These are phyloP conservation scores for Cryphonectria carpinicola DNA, from an alignment of 2,329 filamentous ascomycete species.

Conservation along the genomic window DNA sequence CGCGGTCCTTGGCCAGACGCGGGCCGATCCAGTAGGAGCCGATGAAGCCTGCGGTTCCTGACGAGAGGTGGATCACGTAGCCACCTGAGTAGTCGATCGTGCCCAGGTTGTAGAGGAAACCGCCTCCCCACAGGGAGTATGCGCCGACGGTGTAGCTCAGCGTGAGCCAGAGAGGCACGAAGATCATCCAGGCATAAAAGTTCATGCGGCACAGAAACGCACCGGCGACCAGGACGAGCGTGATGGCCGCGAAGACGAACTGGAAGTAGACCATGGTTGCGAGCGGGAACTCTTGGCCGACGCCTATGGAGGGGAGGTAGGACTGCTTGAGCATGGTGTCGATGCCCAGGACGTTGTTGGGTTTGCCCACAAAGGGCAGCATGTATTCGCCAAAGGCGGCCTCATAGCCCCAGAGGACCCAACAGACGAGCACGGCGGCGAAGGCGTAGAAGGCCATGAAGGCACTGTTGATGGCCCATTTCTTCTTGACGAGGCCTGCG, in stretches of 20 bases:
- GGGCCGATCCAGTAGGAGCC: constrained; percentile 53
- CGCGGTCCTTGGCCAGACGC: constrained; percentile 47
- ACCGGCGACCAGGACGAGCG: constrained; percentile 51
- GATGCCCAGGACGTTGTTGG: constrained; percentile 50
- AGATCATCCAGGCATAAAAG: constrained; percentile 56
- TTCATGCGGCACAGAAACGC: constrained; percentile 53
- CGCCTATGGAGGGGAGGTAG: constrained; percentile 44
- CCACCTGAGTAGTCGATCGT: constrained; percentile 57
- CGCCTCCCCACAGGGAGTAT: constrained; percentile 29
- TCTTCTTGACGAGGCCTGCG: constrained; percentile 51
- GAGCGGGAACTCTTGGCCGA: constrained; percentile 47
- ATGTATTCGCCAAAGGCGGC: constrained; percentile 53
- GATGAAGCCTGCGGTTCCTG: constrained; percentile 54
- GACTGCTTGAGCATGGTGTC: constrained; percentile 48
- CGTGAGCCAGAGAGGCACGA: constrained; percentile 55
- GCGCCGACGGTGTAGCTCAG: constrained; percentile 22
- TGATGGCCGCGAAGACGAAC: constrained; percentile 57
- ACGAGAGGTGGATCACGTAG: constrained; percentile 57
- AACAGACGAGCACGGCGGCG: constrained; percentile 50
- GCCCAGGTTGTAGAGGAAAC: constrained; percentile 44
- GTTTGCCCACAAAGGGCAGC: constrained; percentile 53
- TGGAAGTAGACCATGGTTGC: constrained; percentile 58
- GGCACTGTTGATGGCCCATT: constrained; percentile 53
- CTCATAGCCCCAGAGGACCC: constrained; percentile 55
- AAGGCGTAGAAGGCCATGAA: constrained; percentile 58